Evolutionary conservation across 306 rosid genomes (phyloP).

Genomic region (Fragaria iinumae): DNA sequence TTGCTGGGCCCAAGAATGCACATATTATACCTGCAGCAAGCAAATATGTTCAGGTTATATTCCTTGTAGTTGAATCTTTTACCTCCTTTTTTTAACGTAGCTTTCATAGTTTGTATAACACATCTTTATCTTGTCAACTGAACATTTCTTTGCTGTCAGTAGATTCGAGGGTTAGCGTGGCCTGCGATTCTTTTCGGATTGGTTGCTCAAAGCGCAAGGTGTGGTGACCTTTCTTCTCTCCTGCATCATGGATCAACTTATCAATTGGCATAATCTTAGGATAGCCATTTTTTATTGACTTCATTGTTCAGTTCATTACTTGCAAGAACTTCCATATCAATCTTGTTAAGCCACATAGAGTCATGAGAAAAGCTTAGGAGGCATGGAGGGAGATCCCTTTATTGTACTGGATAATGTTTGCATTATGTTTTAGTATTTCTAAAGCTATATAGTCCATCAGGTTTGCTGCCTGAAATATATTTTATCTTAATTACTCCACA

Average conservation of each 20-base stretch:
- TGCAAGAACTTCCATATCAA: neutral
- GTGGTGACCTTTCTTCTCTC: conserved; percentile 19
- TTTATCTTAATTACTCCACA: neutral
- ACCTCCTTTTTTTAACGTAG: neutral
- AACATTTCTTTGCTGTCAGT: conserved; percentile 11
- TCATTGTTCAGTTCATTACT: neutral
- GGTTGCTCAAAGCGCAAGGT: conserved; percentile 79
- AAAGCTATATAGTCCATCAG: neutral
- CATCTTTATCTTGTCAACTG: neutral
- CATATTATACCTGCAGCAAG: conserved; percentile 67
- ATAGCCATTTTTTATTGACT: neutral
- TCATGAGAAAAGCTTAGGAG: neutral
- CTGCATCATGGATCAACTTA: conserved; percentile 3
- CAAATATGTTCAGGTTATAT: conserved; percentile 60
- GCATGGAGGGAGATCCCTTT: neutral
- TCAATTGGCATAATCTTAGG: neutral
- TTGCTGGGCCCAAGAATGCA: conserved; percentile 52
- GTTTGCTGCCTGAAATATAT: neutral
- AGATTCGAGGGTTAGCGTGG: conserved; percentile 75
- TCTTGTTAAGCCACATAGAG: neutral
- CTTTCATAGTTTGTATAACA: neutral
- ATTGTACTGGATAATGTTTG: neutral
- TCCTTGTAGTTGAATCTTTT: neutral
- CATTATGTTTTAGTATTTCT: neutral
- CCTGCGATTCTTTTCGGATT: conserved; percentile 69